These are phyloP conservation scores for Brassica nigra DNA, from an alignment of 345 rosid genomes.

Conservation along the genomic window DNA sequence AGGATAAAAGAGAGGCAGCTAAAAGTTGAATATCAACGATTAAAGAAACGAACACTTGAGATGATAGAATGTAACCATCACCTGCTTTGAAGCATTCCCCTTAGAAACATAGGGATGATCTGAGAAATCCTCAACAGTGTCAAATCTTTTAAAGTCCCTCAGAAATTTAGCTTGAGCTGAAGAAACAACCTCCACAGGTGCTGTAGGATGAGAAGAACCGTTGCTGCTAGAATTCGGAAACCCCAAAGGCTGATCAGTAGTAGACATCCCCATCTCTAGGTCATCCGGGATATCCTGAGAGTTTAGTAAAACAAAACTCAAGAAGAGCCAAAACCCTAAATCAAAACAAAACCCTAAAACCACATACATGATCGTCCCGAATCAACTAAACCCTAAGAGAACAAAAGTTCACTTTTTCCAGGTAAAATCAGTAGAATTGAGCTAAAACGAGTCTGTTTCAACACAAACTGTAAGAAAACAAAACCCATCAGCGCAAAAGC, in stretches of 20 bases:
- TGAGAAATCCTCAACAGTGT: slow-evolving; percentile 64
- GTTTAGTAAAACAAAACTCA: slow-evolving; percentile 34
- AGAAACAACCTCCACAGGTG: slow-evolving; percentile 6
- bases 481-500: neutral
- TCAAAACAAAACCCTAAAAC: slow-evolving; percentile 21
- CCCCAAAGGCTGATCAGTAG: slow-evolving; percentile 49
- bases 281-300: slow-evolving; percentile 49
- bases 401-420: neutral
- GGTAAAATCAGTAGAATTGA: slow-evolving; percentile 8
- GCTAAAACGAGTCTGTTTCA: neutral
- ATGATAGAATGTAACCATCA: slow-evolving; percentile 6
- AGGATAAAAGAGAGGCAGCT: slow-evolving; percentile 6
- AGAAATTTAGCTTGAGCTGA: slow-evolving; percentile 47
- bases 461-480: neutral
- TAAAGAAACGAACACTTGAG: neutral
- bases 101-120: slow-evolving; percentile 62
- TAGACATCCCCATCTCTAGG: slow-evolving; percentile 52
- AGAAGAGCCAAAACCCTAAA: no score
- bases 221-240: slow-evolving; percentile 32
- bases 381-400: neutral
- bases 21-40: neutral
- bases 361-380: slow-evolving; percentile 17
- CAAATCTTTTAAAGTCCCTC: slow-evolving; percentile 64
- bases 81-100: slow-evolving; percentile 55
- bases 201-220: slow-evolving; percentile 7